phyloP scores from a whole-genome alignment of 2,329 filamentous ascomycete species.

The Chalara sp. region DNA sequence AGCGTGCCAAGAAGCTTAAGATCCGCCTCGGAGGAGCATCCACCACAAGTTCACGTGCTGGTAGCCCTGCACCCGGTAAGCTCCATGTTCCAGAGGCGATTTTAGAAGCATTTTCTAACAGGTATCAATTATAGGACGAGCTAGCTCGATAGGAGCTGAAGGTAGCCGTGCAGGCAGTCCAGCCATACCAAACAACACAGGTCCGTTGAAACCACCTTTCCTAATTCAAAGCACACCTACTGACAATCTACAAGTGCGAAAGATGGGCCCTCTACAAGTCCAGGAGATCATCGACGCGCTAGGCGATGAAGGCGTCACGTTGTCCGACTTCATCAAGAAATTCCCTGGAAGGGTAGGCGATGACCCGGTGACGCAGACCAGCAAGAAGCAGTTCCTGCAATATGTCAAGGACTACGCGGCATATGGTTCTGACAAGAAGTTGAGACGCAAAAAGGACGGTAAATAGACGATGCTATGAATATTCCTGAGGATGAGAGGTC shows the following conservation, averaged over 20 bases:
- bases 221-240: neutral
- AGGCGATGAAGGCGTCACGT: conserved; percentile 45
- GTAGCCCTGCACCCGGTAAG: conserved; percentile 43
- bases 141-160: conserved; percentile 11
- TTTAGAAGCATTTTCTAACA: too few relatives aligned
- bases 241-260: conserved; percentile 6
- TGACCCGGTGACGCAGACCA: conserved; percentile 43
- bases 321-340: conserved; percentile 45
- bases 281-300: conserved; percentile 49
- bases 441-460: conserved; percentile 25
- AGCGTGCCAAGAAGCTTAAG: conserved; percentile 53
- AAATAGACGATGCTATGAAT: neutral
- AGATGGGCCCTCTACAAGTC: conserved; percentile 34
- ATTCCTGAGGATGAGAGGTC: too few relatives aligned
- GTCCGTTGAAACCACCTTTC: neutral
- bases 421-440: conserved; percentile 48
- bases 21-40: conserved; percentile 37
- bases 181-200: conserved; percentile 14
- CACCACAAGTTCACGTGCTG: conserved; percentile 52
- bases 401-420: conserved; percentile 49
- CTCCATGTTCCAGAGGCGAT: neutral
- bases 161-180: conserved; percentile 27
- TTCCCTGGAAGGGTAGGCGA: conserved; percentile 48
- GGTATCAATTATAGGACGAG: neutral
- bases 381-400: conserved; percentile 49